A percentile compares a stretch with the other conserved stretches of the same genome.
These are phyloP conservation scores for Phialocephala subalpina DNA, from an alignment of 2,329 filamentous ascomycete species.

Conservation along the genomic window DNA sequence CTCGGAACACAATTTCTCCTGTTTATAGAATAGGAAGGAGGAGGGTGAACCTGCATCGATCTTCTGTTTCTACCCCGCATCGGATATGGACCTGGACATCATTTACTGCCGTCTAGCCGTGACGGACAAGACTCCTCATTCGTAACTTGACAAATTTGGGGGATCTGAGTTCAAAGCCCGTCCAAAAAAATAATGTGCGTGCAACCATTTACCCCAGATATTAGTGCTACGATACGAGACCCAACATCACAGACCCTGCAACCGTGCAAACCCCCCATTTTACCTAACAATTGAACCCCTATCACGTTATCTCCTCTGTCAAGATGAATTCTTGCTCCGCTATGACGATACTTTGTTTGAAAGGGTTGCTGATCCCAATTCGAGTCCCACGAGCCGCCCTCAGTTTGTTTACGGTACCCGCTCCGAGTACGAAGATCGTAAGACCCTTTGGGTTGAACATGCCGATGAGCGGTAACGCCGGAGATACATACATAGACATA, in stretches of 20 bases:
- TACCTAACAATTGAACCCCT: conserved; percentile 4
- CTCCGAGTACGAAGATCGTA: conserved; percentile 1
- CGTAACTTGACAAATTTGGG: neutral
- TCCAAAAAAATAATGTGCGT: neutral
- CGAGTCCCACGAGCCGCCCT: neutral
- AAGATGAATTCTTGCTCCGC: neutral
- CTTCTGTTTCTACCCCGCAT: conserved; percentile 7
- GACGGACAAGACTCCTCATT: neutral
- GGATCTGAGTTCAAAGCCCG: neutral
- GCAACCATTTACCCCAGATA: conserved; percentile 11
- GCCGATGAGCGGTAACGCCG: neutral
- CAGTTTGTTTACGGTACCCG: neutral
- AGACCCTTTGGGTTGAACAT: neutral
- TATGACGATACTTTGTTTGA: neutral
- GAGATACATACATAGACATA: neutral
- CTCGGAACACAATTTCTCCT: neutral
- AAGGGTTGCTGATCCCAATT: conserved; percentile 2
- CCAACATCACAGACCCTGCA: neutral
- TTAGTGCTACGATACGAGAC: conserved; percentile 4
- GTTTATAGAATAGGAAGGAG: neutral
- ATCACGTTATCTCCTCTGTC: conserved; percentile 2
- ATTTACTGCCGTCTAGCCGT: neutral
- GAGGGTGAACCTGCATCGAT: neutral
- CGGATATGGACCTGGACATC: neutral
- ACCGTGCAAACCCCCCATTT: neutral